Percentiles rank a stretch among this genome's conserved stretches.
Conservation (phyloP, 2,329 filamentous ascomycete species). For the Penicillium sp. region DNA sequence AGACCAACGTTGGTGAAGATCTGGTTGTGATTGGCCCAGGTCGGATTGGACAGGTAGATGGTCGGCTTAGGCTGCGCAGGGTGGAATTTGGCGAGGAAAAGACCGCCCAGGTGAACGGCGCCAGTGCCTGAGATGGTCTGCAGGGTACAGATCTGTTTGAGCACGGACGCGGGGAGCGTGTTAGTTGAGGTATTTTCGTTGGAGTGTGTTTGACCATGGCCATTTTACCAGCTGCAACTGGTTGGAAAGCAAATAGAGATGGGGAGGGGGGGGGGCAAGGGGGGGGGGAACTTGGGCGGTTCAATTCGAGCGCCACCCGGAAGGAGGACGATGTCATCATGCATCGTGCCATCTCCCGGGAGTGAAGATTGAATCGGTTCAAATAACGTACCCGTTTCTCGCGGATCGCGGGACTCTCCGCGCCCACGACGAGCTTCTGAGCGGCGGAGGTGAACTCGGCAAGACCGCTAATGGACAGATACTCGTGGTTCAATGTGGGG, state of each 20-base stretch:
- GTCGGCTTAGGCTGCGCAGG: slow-evolving; percentile 50
- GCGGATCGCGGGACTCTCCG: slow-evolving; percentile 69
- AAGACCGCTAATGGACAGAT: slow-evolving; percentile 90
- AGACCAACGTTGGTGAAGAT: slow-evolving; percentile 91
- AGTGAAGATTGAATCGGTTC: background rate
- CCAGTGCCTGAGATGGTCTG: slow-evolving; percentile 98
- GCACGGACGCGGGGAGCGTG: background rate
- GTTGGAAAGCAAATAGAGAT: background rate
- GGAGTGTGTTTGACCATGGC: background rate
- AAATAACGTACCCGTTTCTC: slow-evolving; percentile 63
- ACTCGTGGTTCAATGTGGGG: slow-evolving; percentile 93
- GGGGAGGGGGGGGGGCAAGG: background rate
- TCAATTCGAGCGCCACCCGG: background rate
- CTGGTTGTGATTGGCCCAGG: slow-evolving; percentile 98
- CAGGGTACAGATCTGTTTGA: slow-evolving; percentile 58
- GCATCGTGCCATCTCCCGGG: no score
- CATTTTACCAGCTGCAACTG: no score
- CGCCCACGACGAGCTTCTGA: slow-evolving; percentile 80
- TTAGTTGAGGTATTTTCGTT: background rate
- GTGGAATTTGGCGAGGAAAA: slow-evolving; percentile 94
- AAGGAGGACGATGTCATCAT: background rate
- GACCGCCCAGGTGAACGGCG: slow-evolving; percentile 83
- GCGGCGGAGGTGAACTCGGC: slow-evolving; percentile 80
- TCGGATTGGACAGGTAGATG: slow-evolving; percentile 89
- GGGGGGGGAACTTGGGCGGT: background rate